Base-by-base conservation (phyloP, 345 rosid species). In the Balakata baccata region DNA sequence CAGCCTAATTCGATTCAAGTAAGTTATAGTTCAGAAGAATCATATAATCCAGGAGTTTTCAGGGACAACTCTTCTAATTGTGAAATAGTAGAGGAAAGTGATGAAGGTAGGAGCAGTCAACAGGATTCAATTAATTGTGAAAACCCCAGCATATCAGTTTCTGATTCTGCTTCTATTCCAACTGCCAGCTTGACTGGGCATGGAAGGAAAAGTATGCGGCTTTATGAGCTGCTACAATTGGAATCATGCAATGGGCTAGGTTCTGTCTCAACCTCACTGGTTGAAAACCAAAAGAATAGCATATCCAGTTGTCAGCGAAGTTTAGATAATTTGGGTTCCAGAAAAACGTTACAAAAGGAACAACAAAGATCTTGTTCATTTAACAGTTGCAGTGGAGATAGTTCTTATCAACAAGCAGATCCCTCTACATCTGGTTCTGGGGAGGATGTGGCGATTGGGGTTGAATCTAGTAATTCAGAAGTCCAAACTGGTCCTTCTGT, bases 401-500 rank as follows among this genome's bases (percentile, higher is more conserved):
- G 68, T 68, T 66, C 81, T 69, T 68, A 71, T 73, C 69, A 80
- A 81, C 88, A 59, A 45, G 84, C 76, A 43, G 89, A 86, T 81
- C 92, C 96, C 25, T 79, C 96, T 16, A 94, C 96, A 53, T 94
- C 97, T 25, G 92, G 97, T 50, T 94, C 97, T 25, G 92, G 97
- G 69, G 94, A 78, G 82, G 86, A 84, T 81, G 81, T 84, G 56
- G 86, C 80, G 70, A 53, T 50, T 74, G 86, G 88, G 53, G 60
- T 69, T 69, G 82, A 81, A 63, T 78, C 80, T 75, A 78, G 67
- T 14, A 76, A 85, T 78, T 77, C 50, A 72, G 76, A 74, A 70
- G 65, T 71, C 38, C 12, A 61, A 38, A 81, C 73, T 60, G 82
- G 73, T 72, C 65, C 66, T 84, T 76, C 89, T 29, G 79, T 74